Percentiles rank a stretch among this genome's conserved stretches.
These are phyloP conservation scores for Lactarius sanguifluus DNA, from an alignment of 768 basidiomycete species.

Conservation along the genomic window DNA sequence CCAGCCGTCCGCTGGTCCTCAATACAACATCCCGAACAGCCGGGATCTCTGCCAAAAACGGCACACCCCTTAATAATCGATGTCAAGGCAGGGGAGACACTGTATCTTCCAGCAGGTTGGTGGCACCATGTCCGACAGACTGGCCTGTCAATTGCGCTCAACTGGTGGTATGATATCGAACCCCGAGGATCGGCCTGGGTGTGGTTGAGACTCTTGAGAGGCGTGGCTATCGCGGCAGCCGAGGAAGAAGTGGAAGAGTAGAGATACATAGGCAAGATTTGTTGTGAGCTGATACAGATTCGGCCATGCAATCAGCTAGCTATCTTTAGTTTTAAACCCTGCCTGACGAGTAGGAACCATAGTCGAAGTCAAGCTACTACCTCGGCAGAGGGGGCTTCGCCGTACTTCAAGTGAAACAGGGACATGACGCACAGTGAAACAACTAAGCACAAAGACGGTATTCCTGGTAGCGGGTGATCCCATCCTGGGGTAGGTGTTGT, in stretches of 20 bases:
- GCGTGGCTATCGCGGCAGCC: slow-evolving; percentile 18
- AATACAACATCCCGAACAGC: slow-evolving; percentile 54
- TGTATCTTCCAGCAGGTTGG: slow-evolving; percentile 94
- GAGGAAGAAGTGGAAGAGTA: slow-evolving; percentile 20
- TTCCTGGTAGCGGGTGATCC: not conserved
- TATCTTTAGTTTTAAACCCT: not conserved
- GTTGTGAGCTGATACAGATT: not conserved
- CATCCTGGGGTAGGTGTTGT: not conserved
- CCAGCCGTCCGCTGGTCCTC: slow-evolving; percentile 81
- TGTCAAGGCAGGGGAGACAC: slow-evolving; percentile 67
- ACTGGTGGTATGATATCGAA: slow-evolving; percentile 91
- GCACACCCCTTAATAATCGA: slow-evolving; percentile 68
- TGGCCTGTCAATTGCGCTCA: slow-evolving; percentile 64
- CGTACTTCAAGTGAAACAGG: not conserved
- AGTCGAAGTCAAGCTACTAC: not conserved
- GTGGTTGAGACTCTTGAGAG: slow-evolving; percentile 59
- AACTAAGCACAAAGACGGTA: not conserved
- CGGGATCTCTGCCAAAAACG: slow-evolving; percentile 47
- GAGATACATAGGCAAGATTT: not conserved
- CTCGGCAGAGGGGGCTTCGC: not conserved
- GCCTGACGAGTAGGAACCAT: not conserved
- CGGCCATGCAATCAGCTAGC: not conserved
- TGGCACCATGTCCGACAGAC: slow-evolving; percentile 88
- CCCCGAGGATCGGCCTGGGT: slow-evolving; percentile 71
- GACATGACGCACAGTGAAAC: not conserved